Conservation (phyloP, 192 early-diverging fungal genomes). For the Glomus cerebriforme region DNA sequence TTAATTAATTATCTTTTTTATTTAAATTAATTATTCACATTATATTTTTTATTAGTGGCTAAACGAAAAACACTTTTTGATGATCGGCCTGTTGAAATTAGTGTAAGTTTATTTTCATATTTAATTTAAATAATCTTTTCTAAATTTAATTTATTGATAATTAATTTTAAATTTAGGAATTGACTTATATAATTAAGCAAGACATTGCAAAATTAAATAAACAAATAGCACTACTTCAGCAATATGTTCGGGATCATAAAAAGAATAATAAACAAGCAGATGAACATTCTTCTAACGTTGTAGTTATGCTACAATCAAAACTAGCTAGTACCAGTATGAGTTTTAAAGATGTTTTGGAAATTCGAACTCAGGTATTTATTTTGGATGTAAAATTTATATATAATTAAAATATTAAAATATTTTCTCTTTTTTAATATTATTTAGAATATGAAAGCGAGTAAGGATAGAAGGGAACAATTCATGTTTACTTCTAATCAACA, state of each 20-base stretch:
- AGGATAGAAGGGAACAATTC: slow-evolving; percentile 89
- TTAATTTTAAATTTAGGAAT: slow-evolving; percentile 53
- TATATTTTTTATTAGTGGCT: slow-evolving; percentile 60
- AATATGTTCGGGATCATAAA: slow-evolving; percentile 61
- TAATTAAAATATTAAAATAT: background rate
- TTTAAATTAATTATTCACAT: background rate
- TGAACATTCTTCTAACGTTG: slow-evolving; percentile 91
- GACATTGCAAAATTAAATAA: slow-evolving; percentile 93
- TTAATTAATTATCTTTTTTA: slow-evolving; percentile 6
- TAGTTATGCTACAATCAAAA: slow-evolving; percentile 90
- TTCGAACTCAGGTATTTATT: slow-evolving; percentile 72
- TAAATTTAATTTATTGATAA: background rate
- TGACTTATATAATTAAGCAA: slow-evolving; percentile 94
- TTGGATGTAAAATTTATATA: background rate
- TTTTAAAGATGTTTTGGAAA: slow-evolving; percentile 96
- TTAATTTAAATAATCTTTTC: background rate
- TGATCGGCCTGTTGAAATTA: slow-evolving; percentile 95
- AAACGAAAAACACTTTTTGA: slow-evolving; percentile 96
- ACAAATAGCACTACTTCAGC: slow-evolving; percentile 88
- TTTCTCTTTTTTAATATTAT: background rate
- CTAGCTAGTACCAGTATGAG: slow-evolving; percentile 85
- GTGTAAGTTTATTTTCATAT: slow-evolving; percentile 47
- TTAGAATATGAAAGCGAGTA: slow-evolving; percentile 90
- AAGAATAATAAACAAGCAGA: slow-evolving; percentile 66
- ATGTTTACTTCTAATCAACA: slow-evolving; percentile 57